A percentile compares a stretch with the other conserved stretches of the same genome.
phyloP scores from a whole-genome alignment of 257 asterid species.

The Lavandula angustifolia region DNA sequence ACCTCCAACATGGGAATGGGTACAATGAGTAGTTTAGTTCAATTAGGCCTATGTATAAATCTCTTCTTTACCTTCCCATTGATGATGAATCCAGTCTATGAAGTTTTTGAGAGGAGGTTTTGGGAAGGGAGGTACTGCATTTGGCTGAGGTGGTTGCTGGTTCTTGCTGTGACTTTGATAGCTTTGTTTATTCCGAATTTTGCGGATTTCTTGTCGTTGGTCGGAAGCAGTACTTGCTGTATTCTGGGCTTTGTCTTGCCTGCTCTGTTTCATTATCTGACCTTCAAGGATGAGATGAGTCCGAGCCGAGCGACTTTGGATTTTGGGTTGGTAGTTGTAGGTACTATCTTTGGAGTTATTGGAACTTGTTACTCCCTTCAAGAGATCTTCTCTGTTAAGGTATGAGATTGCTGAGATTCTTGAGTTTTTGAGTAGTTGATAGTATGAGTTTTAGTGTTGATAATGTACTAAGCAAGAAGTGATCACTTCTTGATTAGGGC shows the following conservation, averaged over 20 bases:
- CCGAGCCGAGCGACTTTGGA: constrained; percentile 41
- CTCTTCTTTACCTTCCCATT: constrained; percentile 71
- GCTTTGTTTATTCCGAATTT: constrained; percentile 76
- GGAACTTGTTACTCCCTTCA: constrained; percentile 66
- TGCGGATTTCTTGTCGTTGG: constrained; percentile 84
- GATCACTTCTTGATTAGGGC: too few relatives aligned
- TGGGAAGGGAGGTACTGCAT: constrained; percentile 70
- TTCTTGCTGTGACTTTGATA: constrained; percentile 55
- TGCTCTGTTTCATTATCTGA: constrained; percentile 66
- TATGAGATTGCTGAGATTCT: constrained; percentile 37
- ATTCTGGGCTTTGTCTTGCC: constrained; percentile 79
- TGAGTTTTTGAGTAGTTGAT: not conserved
- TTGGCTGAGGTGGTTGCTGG: constrained; percentile 76
- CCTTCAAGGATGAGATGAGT: constrained; percentile 58
- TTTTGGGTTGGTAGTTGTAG: constrained; percentile 47
- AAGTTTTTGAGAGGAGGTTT: constrained; percentile 83
- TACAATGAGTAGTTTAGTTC: constrained; percentile 58
- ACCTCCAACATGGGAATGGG: constrained; percentile 85
- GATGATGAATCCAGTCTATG: constrained; percentile 95
- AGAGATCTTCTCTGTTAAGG: constrained; percentile 60
- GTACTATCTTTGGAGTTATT: constrained; percentile 47
- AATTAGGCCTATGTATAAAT: constrained; percentile 67
- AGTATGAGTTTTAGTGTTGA: not conserved
- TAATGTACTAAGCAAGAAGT: not conserved
- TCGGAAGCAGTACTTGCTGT: constrained; percentile 89